These are phyloP conservation scores for Bipolaris oryzae DNA, from an alignment of 2,329 filamentous ascomycete species.

Conservation along the genomic window DNA sequence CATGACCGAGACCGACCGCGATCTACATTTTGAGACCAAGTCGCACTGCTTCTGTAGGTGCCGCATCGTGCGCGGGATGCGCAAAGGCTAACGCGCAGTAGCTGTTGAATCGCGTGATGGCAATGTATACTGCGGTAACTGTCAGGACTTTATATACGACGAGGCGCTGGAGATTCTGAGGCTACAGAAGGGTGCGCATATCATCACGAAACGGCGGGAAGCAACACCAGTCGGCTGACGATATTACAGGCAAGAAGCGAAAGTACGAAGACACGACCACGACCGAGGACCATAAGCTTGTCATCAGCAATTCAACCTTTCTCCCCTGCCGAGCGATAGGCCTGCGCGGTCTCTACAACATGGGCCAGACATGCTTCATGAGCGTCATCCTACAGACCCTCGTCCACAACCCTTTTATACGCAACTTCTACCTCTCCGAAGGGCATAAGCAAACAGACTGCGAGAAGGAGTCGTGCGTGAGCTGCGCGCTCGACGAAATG, in stretches of 20 bases:
- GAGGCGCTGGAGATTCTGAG: slow-evolving; percentile 78
- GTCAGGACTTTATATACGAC: slow-evolving; percentile 82
- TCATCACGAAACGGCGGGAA: background rate
- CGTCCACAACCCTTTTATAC: slow-evolving; percentile 88
- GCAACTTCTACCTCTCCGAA: slow-evolving; percentile 90
- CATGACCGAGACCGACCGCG: slow-evolving; percentile 68
- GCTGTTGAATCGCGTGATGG: slow-evolving; percentile 80
- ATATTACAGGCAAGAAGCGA: slow-evolving; percentile 65
- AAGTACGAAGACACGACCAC: slow-evolving; percentile 72
- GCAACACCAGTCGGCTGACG: slow-evolving; percentile 31
- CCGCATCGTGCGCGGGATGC: background rate
- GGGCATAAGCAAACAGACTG: slow-evolving; percentile 84
- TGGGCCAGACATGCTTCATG: slow-evolving; percentile 98
- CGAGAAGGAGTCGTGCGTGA: slow-evolving; percentile 61
- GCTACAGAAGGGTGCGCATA: slow-evolving; percentile 66
- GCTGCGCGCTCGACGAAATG: slow-evolving; percentile 66
- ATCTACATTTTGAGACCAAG: slow-evolving; percentile 71
- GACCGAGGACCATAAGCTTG: slow-evolving; percentile 73
- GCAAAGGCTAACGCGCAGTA: slow-evolving; percentile 48
- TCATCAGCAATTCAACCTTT: slow-evolving; percentile 76
- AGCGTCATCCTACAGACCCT: slow-evolving; percentile 94
- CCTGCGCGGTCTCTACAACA: slow-evolving; percentile 91
- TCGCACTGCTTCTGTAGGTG: slow-evolving; percentile 73
- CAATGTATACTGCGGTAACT: slow-evolving; percentile 79
- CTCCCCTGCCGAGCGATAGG: slow-evolving; percentile 86